Evolutionary conservation across 139 green algal genomes (phyloP).

Genomic region (Chlorella vulgaris): DNA sequence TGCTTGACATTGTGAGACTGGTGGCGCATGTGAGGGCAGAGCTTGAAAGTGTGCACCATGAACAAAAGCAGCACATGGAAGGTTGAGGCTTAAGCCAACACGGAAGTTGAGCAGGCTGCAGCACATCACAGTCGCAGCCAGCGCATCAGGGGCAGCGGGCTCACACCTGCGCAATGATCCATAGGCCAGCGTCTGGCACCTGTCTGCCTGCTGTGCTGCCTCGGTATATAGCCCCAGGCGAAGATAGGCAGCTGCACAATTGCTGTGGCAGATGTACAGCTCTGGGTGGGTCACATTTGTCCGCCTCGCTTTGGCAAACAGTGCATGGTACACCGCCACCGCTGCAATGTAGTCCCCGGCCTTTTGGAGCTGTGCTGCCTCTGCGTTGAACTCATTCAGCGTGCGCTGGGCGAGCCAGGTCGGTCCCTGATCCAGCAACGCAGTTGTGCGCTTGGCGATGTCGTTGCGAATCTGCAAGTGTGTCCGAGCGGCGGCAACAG

Average conservation of each 20-base stretch:
- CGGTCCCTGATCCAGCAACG: not conserved
- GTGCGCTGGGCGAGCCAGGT: not conserved
- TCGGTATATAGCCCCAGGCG: slow-evolving; percentile 50
- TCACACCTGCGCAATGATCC: slow-evolving; percentile 43
- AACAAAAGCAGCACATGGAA: too few relatives aligned
- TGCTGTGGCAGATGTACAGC: slow-evolving; percentile 67
- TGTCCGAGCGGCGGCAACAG: not conserved
- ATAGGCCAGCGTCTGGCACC: slow-evolving; percentile 39
- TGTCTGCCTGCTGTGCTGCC: slow-evolving; percentile 46
- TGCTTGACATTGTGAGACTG: too few relatives aligned
- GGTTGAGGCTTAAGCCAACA: too few relatives aligned
- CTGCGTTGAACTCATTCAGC: slow-evolving; percentile 34
- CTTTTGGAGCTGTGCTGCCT: slow-evolving; percentile 33
- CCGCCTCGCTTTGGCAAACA: slow-evolving; percentile 52
- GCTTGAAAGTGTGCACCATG: too few relatives aligned
- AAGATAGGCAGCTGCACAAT: slow-evolving; percentile 60
- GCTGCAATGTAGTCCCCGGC: slow-evolving; percentile 32
- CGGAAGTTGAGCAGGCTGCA: too few relatives aligned
- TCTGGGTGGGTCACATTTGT: slow-evolving; percentile 65
- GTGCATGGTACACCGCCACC: slow-evolving; percentile 47
- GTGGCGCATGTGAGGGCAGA: too few relatives aligned
- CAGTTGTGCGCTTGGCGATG: not conserved
- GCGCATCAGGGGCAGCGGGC: too few relatives aligned
- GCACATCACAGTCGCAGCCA: too few relatives aligned
- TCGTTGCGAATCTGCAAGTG: slow-evolving; percentile 4